phyloP scores from a whole-genome alignment of 106 monocot genomes.

The Narthecium ossifragum region DNA sequence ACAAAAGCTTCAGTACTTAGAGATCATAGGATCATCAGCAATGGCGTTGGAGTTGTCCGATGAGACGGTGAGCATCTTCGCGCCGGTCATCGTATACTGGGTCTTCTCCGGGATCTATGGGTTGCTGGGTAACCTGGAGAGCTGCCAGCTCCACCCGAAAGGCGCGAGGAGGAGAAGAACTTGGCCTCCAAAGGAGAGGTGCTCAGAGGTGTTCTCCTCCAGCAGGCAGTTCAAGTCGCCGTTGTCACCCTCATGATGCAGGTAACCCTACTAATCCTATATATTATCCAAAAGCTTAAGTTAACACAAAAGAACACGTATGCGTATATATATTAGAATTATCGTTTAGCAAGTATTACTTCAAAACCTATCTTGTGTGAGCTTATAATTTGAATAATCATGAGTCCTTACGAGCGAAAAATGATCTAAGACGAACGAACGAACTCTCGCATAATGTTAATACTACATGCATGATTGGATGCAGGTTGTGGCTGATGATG shows the following conservation, averaged over 20 bases:
- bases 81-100: background rate
- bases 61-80: background rate
- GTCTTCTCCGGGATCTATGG: background rate
- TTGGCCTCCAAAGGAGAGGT: background rate
- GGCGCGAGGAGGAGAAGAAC: background rate
- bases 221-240: background rate
- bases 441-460: too few relatives aligned
- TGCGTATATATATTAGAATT: too few relatives aligned
- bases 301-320: too few relatives aligned
- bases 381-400: too few relatives aligned
- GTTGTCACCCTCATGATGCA: background rate
- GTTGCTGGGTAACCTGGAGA: background rate
- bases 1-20: too few relatives aligned
- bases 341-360: too few relatives aligned
- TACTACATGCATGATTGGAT: background rate
- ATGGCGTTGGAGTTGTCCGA: background rate
- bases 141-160: background rate
- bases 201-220: background rate
- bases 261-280: too few relatives aligned
- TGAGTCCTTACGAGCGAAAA: too few relatives aligned
- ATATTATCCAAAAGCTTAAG: too few relatives aligned
- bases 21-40: too few relatives aligned
- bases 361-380: too few relatives aligned
- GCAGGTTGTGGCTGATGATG: background rate
- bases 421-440: too few relatives aligned